phyloP scores from a whole-genome alignment of 2,329 filamentous ascomycete genomes.

The Trichoderma aggressivum region DNA sequence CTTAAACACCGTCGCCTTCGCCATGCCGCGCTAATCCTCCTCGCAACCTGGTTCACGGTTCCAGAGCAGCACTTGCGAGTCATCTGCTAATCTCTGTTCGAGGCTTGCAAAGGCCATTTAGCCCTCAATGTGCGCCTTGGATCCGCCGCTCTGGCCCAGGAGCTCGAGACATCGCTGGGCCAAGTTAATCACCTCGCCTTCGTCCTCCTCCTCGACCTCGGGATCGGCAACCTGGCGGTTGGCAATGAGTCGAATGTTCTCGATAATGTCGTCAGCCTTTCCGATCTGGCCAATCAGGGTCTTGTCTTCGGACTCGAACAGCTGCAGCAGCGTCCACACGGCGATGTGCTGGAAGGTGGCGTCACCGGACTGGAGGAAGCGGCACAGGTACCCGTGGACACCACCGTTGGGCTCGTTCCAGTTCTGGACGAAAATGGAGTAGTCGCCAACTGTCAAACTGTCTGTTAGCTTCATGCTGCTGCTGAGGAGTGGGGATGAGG shows the following conservation, averaged over 20 bases:
- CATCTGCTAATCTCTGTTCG: background rate
- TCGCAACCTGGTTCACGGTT: background rate
- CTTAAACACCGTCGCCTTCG: slow-evolving; percentile 29
- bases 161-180: slow-evolving; percentile 88
- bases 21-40: slow-evolving; percentile 17
- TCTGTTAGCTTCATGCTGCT: background rate
- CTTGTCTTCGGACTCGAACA: slow-evolving; percentile 92
- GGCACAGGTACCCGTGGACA: slow-evolving; percentile 89
- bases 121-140: slow-evolving; percentile 80
- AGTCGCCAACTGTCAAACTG: slow-evolving; percentile 72
- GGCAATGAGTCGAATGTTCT: slow-evolving; percentile 87
- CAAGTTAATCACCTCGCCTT: slow-evolving; percentile 87
- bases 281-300: slow-evolving; percentile 84
- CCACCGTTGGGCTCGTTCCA: slow-evolving; percentile 91
- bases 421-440: slow-evolving; percentile 90
- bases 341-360: slow-evolving; percentile 98
- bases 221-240: slow-evolving; percentile 84
- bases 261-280: slow-evolving; percentile 84
- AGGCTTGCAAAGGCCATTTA: slow-evolving; percentile 35
- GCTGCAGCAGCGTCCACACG: slow-evolving; percentile 93
- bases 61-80: background rate
- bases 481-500: background rate
- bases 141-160: slow-evolving; percentile 64
- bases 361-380: slow-evolving; percentile 91
- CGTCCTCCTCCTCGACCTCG: slow-evolving; percentile 82